These are phyloP conservation scores for Tylopilus sp. DNA, from an alignment of 768 basidiomycete genomes.

Conservation along the genomic window DNA sequence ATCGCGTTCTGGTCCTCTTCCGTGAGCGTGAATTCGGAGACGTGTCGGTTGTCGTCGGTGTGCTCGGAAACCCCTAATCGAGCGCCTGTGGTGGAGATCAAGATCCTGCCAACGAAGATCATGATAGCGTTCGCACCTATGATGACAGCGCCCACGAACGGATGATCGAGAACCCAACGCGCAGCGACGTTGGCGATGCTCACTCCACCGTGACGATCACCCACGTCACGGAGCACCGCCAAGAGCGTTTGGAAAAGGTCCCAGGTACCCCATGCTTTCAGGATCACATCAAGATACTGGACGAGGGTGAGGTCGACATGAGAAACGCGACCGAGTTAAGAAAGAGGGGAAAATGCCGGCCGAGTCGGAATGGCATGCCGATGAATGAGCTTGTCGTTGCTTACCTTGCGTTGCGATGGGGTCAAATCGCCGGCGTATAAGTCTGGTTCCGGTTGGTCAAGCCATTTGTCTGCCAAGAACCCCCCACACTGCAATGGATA, in stretches of 20 bases:
- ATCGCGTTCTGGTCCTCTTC: conserved; percentile 59
- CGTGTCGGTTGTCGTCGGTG: conserved; percentile 60
- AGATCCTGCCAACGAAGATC: neutral
- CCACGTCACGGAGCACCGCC: conserved; percentile 55
- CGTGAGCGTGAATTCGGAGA: conserved; percentile 56
- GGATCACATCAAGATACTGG: conserved; percentile 84
- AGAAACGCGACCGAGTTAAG: neutral
- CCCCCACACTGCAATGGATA: conserved; percentile 64
- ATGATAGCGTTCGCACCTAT: conserved; percentile 46
- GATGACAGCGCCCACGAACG: conserved; percentile 74
- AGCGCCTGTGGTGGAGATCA: conserved; percentile 44
- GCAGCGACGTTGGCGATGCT: conserved; percentile 79
- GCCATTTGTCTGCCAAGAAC: conserved; percentile 76
- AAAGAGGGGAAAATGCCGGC: neutral
- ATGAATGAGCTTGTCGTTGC: conserved; percentile 4
- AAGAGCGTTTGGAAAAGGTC: conserved; percentile 68
- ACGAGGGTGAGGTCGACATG: neutral
- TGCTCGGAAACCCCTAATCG: conserved; percentile 77
- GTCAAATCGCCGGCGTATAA: conserved; percentile 64
- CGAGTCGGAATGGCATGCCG: neutral
- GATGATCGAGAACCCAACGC: conserved; percentile 80
- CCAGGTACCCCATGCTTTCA: conserved; percentile 79
- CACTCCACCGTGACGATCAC: conserved; percentile 58
- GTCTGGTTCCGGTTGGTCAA: conserved; percentile 65
- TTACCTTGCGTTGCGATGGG: conserved; percentile 80